Evolutionary conservation across 2,329 filamentous ascomycete species (phyloP).

Genomic region (Fusarium sulawesiense): DNA sequence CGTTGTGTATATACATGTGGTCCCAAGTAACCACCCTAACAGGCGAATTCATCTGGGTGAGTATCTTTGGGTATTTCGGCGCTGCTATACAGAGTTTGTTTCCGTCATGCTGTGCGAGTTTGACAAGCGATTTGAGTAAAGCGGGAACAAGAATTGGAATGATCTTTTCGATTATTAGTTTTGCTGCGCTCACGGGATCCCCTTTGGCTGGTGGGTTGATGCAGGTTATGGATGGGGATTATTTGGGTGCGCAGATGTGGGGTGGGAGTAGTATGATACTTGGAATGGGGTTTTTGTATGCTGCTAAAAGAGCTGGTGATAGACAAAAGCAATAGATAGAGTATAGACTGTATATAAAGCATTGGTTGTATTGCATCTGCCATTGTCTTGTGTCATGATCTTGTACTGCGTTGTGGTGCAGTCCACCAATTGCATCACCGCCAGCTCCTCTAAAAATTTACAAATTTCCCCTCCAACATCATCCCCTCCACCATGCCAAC

Average conservation of each 20-base stretch:
- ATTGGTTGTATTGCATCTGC: no score
- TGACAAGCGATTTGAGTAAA: constrained; percentile 65
- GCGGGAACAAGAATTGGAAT: constrained; percentile 69
- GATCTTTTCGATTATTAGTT: constrained; percentile 67
- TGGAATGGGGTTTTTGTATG: constrained; percentile 55
- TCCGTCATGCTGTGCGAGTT: constrained; percentile 61
- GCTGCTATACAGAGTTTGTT: constrained; percentile 75
- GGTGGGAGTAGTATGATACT: constrained; percentile 59
- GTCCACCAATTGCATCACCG: constrained; percentile 27
- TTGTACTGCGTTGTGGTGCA: background rate
- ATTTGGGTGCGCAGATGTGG: constrained; percentile 64
- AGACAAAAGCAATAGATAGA: constrained; percentile 20
- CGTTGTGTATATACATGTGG: constrained; percentile 64
- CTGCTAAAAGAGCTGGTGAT: constrained; percentile 53
- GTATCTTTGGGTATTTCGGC: constrained; percentile 72
- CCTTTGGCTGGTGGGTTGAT: constrained; percentile 66
- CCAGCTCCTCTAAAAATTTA: constrained; percentile 39
- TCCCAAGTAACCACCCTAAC: constrained; percentile 56
- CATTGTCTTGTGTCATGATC: no score
- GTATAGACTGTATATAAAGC: background rate
- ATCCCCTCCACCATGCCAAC: constrained; percentile 45
- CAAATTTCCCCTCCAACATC: constrained; percentile 1
- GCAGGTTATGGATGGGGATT: constrained; percentile 55
- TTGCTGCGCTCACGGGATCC: constrained; percentile 65
- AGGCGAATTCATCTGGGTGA: constrained; percentile 66